These are phyloP conservation scores for Dittrichia graveolens DNA, from an alignment of 129 eudicot genomes.

Conservation along the genomic window DNA sequence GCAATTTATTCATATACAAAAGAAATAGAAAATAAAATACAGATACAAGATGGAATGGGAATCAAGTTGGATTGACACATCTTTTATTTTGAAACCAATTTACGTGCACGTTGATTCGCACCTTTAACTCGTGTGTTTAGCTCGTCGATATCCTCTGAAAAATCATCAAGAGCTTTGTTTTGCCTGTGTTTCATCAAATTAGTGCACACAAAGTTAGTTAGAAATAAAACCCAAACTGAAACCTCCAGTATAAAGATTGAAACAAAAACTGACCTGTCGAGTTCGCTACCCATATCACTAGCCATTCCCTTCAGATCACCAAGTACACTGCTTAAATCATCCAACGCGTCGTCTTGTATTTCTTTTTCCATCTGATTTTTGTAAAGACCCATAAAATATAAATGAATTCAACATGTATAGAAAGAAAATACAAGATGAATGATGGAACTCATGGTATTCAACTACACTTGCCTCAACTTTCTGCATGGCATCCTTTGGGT, in stretches of 20 bases:
- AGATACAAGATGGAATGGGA: conserved; percentile 1
- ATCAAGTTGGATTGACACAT: conserved; percentile 21
- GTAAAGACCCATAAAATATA: neutral
- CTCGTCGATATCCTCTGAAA: conserved; percentile 81
- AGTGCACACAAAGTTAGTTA: neutral
- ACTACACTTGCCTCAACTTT: conserved; percentile 66
- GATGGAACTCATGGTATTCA: neutral
- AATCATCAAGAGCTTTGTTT: conserved; percentile 86
- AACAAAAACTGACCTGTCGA: conserved; percentile 54
- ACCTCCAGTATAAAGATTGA: neutral
- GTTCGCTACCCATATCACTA: conserved; percentile 86
- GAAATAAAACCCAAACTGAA: neutral
- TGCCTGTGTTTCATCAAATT: conserved; percentile 56
- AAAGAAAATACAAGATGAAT: neutral
- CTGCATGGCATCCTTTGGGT: conserved; percentile 65
- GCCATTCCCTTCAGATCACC: conserved; percentile 99
- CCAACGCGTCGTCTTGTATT: conserved; percentile 87
- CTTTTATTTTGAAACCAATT: conserved; percentile 49
- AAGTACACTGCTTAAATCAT: conserved; percentile 71
- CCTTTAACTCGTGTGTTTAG: conserved; percentile 84
- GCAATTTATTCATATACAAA: conserved; percentile 34
- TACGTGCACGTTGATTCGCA: conserved; percentile 79
- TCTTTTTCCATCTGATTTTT: conserved; percentile 62
- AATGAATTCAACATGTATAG: neutral
- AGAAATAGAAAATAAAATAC: conserved; percentile 3